Evolutionary conservation across 2,329 filamentous ascomycete species (phyloP), one percentile per base, ranked within the genome.

Genomic region (Clarireedia monteithiana): DNA sequence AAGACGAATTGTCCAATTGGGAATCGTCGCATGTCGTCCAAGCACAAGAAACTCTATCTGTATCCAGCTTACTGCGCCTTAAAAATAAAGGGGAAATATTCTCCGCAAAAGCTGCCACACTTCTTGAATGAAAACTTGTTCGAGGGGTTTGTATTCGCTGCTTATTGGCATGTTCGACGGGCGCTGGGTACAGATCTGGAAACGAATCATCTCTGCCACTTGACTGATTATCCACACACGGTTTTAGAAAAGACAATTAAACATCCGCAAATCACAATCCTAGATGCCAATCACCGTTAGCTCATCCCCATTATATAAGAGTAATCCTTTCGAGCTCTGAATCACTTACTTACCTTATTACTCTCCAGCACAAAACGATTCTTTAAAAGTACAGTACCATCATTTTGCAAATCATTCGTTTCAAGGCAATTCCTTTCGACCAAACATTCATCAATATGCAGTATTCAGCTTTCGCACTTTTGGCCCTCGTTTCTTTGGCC

Each of bases 321-420:
- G 27, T 14, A 30, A 17, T 5, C 14, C 17, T 50, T 46, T 55
- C 36, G 26, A 42, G 38, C 17, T 17, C 20, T 55, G 36, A 24
- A 9, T 55, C 7, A 55, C 46, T 50, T 50, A 20, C 20, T 20
- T 20, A 20, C 20, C 20, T 20, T 20, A 20, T 20, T 20, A 20
- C 38, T 27, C 14, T 44, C 26, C 15, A 50, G 15, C 17, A 46
- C 6, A 24, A 12, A 46, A 3, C 17, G 17, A 36, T 36, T 47
- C 42, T 26, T 20, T 9, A 50, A 38, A 14, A 20, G 20, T 20
- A 20, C 20, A 20, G 38, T 12, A 10, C 39, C 44, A 50, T 36
- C 17, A 39, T 39, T 17, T 55, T 50, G 46, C 45, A 46, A 50
- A 50, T 36, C 53, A 55, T 38, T 55, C 53, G 46, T 55, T 55